Evolutionary conservation across 352 stramenopile genomes (phyloP).

Genomic region (Phytophthora lateralis): DNA sequence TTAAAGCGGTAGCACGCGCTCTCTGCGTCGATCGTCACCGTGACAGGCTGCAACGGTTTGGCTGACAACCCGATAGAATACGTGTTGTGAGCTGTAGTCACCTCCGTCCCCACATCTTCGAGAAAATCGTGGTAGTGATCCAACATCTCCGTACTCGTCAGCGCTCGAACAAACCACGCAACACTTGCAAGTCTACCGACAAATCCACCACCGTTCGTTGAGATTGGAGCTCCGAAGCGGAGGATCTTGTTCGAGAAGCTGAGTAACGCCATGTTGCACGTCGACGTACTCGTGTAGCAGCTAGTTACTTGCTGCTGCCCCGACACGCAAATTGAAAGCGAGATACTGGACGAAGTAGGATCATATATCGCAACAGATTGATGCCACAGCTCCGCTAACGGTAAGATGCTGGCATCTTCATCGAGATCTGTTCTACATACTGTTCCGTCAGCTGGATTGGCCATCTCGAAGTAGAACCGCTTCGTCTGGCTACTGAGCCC

Average conservation of each 20-base stretch:
- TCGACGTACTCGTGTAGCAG: constrained; percentile 8
- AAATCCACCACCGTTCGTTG: constrained; percentile 38
- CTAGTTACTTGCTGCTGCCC: constrained; percentile 10
- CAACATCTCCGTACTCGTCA: constrained; percentile 44
- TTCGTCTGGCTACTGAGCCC: constrained; percentile 10
- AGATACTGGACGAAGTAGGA: constrained; percentile 42
- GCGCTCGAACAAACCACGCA: constrained; percentile 58
- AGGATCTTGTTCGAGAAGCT: constrained; percentile 41
- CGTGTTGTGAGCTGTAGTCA: constrained; percentile 48
- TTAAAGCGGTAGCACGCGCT: constrained; percentile 73
- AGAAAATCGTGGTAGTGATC: constrained; percentile 81
- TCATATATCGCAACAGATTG: constrained; percentile 67
- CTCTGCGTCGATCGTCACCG: constrained; percentile 55
- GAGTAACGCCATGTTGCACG: constrained; percentile 50
- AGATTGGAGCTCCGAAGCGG: constrained; percentile 13
- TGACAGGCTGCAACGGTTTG: constrained; percentile 53
- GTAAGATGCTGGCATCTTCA: constrained; percentile 8
- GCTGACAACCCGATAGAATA: constrained; percentile 56
- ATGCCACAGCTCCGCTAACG: constrained; percentile 41
- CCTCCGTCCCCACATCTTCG: constrained; percentile 16
- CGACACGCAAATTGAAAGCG: constrained; percentile 42
- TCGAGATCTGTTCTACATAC: constrained; percentile 23
- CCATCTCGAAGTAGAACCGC: constrained; percentile 38
- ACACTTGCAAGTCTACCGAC: constrained; percentile 47
- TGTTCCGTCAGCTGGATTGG: constrained; percentile 19